A percentile compares a stretch with the other conserved stretches of the same genome.
These are phyloP conservation scores for Komagataella mondaviorum DNA, from an alignment of 805 yeast species.

Conservation along the genomic window DNA sequence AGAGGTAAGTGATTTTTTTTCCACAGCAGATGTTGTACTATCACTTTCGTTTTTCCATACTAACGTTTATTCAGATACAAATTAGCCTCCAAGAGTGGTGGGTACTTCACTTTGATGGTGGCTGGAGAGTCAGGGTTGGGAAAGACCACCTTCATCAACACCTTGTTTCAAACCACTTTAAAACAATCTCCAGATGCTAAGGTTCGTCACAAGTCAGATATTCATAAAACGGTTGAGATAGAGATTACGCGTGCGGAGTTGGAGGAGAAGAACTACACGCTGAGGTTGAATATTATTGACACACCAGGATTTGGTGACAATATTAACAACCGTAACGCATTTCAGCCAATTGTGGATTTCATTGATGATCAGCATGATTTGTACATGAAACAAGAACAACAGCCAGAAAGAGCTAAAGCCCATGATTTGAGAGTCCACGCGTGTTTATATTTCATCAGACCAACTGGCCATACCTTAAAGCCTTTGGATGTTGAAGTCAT, in stretches of 20 bases:
- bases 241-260: slow-evolving; percentile 69
- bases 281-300: slow-evolving; percentile 72
- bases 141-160: slow-evolving; percentile 82
- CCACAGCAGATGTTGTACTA: background rate
- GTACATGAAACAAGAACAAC: slow-evolving; percentile 87
- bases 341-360: slow-evolving; percentile 81
- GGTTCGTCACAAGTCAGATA: slow-evolving; percentile 43
- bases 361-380: slow-evolving; percentile 85
- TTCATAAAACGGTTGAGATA: slow-evolving; percentile 62
- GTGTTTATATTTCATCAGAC: slow-evolving; percentile 80
- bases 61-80: slow-evolving; percentile 33
- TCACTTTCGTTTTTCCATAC: slow-evolving; percentile 5
- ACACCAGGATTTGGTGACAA: slow-evolving; percentile 93
- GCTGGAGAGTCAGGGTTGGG: slow-evolving; percentile 92
- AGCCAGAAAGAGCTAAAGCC: slow-evolving; percentile 54
- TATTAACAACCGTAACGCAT: slow-evolving; percentile 71
- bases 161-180: slow-evolving; percentile 64
- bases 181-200: slow-evolving; percentile 44
- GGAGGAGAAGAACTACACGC: slow-evolving; percentile 72
- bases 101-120: slow-evolving; percentile 67
- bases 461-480: slow-evolving; percentile 78
- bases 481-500: slow-evolving; percentile 82
- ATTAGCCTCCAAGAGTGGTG: slow-evolving; percentile 62
- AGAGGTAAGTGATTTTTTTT: slow-evolving; percentile 30
- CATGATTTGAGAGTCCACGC: slow-evolving; percentile 86